Conservation (phyloP, 768 basidiomycete genomes). For the Podaxis sp. region DNA sequence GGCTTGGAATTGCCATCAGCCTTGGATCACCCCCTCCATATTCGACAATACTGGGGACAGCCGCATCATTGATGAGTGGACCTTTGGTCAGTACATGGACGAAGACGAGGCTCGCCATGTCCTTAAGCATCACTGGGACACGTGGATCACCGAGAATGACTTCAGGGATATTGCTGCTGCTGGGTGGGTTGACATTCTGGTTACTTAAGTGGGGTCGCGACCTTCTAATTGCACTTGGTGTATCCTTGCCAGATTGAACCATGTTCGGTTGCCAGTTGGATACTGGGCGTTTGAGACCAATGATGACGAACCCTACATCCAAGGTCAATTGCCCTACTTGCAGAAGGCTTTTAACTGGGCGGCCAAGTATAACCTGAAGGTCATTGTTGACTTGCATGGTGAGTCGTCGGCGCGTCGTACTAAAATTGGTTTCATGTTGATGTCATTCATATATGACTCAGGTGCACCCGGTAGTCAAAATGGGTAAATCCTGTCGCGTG, state of each 20-base stretch:
- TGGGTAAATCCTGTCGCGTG: background rate
- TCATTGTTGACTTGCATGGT: conserved; percentile 77
- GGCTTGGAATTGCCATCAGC: conserved; percentile 31
- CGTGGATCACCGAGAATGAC: conserved; percentile 81
- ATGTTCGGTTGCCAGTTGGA: conserved; percentile 81
- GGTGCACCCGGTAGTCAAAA: conserved; percentile 76
- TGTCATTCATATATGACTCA: conserved; percentile 13
- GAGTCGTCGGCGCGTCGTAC: background rate
- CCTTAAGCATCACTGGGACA: conserved; percentile 69
- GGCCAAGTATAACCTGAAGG: conserved; percentile 61
- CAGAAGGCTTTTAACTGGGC: conserved; percentile 70
- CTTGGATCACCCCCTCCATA: conserved; percentile 76
- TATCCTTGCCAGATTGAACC: conserved; percentile 56
- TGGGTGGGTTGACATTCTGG: conserved; percentile 45
- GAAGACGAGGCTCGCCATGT: conserved; percentile 40
- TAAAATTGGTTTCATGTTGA: background rate
- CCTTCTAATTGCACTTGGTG: background rate
- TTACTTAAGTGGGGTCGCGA: background rate
- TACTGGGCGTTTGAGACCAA: conserved; percentile 87
- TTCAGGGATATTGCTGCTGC: conserved; percentile 71
- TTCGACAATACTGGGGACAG: conserved; percentile 63
- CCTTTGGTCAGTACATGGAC: conserved; percentile 64
- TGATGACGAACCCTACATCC: conserved; percentile 73
- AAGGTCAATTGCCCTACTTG: conserved; percentile 72
- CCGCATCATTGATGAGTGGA: conserved; percentile 76